Base-by-base conservation (phyloP, 2,329 filamentous ascomycete species). In the Trichoderma koningiopsis region DNA sequence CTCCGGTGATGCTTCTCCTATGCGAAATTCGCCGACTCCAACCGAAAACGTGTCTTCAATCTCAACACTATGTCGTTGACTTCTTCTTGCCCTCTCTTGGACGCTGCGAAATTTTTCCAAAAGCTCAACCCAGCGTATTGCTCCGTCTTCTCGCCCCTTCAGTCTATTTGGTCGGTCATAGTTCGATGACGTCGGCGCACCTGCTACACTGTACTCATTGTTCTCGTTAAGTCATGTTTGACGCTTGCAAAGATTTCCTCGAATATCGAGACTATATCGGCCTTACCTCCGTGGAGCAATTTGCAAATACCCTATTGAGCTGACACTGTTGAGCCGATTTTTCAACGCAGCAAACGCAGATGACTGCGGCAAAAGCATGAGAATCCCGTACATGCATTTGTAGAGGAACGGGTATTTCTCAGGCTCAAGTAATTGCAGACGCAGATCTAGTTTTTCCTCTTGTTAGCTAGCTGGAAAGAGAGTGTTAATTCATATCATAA, bases 361-460 rank as follows among this genome's bases (percentile, higher is more conserved):
- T 19, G 95, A 98, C 81, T 99, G 96, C 0, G 96, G 96, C n/a
- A 99, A 87, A 22, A 99, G 90, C 96, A 99, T 99, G 67, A 99
- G 85, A 57, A 99, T 88, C 11, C 96, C 96, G 76, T 98, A 99
- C 60, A 99, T 88, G 80, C 96, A 99, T 82, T 97, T 97, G 84
- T 99, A 98, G 1, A 99, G 85, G 78, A 97, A 93, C 2, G 96
- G 96, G 74, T 95, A 95, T 78, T 92, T 94, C 78, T 99, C 96
- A 0, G 96, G 96, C 77, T 99, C 96, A 10, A 99, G 87, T 11
- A 99, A 87, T 77, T 99, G 96, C 62, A 99, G 89, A 55, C 96
- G 92, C 58, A 99, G 89, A 80, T 98, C 94, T 97, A 71, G 4
- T 27, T 43, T 56, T 56, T 27, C 31, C 31, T 27, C 14, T 24